Evolutionary conservation across 2,329 filamentous ascomycete genomes (phyloP).

Genomic region (Botrytis porri): DNA sequence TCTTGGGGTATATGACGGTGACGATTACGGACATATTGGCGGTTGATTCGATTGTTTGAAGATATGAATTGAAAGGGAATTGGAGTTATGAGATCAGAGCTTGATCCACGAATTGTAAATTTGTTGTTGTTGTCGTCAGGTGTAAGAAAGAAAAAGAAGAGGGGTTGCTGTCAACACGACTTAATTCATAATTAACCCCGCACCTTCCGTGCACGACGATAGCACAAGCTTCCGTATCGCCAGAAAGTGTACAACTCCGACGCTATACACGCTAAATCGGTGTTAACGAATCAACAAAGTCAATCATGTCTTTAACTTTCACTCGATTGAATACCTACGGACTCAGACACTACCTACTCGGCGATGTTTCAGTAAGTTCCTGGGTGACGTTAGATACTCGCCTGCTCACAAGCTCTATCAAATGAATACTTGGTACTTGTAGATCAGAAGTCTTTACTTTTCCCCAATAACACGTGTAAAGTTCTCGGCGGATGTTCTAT

Average conservation of each 20-base stretch:
- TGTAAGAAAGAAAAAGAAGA: not conserved
- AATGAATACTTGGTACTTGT: not conserved
- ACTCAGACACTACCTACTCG: not conserved
- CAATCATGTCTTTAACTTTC: not conserved
- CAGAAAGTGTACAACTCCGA: not conserved
- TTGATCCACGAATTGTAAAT: not conserved
- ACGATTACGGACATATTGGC: slow-evolving; percentile 12
- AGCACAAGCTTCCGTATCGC: not conserved
- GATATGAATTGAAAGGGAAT: no score
- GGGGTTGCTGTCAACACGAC: not conserved
- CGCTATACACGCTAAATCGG: not conserved
- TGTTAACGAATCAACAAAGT: not conserved
- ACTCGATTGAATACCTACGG: not conserved
- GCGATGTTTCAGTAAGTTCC: not conserved
- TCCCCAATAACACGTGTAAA: not conserved
- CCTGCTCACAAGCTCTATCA: not conserved
- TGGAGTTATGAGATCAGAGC: no score
- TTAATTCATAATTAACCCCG: not conserved
- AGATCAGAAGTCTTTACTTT: not conserved
- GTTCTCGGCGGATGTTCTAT: not conserved
- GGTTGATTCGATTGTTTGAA: not conserved
- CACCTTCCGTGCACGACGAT: not conserved
- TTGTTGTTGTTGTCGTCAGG: not conserved
- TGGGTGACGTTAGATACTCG: not conserved
- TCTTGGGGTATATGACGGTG: slow-evolving; percentile 15